These are phyloP conservation scores for Glonium stellatum DNA, from an alignment of 495 filamentous ascomycete species.

Conservation along the genomic window DNA sequence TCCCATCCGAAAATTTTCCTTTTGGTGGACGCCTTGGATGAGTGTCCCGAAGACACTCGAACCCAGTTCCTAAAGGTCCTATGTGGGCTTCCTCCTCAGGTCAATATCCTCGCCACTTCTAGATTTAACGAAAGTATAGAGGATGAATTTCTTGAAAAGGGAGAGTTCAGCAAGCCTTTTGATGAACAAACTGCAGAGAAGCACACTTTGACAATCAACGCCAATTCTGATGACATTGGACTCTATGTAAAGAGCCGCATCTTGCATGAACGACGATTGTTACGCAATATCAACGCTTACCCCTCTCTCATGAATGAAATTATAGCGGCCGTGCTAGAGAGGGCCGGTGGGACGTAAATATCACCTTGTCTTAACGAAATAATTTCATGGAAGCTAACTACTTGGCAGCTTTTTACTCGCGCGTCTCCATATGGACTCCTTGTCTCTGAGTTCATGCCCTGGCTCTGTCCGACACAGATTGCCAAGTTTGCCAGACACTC, in stretches of 20 bases:
- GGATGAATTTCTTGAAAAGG: too few relatives aligned
- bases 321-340: background rate
- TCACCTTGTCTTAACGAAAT: too few relatives aligned
- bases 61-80: background rate
- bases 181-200: background rate
- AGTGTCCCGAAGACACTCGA: background rate
- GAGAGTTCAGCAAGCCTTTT: too few relatives aligned
- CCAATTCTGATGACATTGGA: background rate
- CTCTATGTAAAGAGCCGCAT: background rate
- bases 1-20: background rate
- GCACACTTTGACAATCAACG: background rate
- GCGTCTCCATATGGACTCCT: background rate
- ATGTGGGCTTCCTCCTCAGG: background rate
- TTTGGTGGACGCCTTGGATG: background rate
- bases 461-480: background rate
- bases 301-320: background rate
- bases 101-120: background rate
- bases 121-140: background rate
- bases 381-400: too few relatives aligned
- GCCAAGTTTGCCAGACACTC: background rate
- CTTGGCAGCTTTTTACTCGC: background rate
- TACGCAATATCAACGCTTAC: background rate
- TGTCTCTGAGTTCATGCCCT: background rate
- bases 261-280: background rate
- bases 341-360: too few relatives aligned